A percentile compares a stretch with the other conserved stretches of the same genome.
phyloP scores from a whole-genome alignment of 2,329 filamentous ascomycete species.

The Penicillium thymicola region DNA sequence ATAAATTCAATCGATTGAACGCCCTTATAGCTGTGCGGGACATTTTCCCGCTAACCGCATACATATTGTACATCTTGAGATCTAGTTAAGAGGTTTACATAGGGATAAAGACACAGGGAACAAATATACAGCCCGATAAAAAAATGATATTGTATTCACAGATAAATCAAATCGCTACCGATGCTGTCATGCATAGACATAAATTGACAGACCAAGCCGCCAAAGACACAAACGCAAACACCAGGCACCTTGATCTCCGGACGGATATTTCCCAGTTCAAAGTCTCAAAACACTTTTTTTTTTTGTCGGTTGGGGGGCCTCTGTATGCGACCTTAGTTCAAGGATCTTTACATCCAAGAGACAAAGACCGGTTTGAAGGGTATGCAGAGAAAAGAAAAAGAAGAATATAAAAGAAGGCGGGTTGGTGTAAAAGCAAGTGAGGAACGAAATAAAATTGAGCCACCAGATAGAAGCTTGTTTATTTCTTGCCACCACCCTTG shows the following conservation, averaged over 20 bases:
- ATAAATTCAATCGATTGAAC: neutral
- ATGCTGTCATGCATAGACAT: conserved; percentile 26
- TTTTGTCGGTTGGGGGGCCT: conserved; percentile 18
- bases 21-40: neutral
- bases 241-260: conserved; percentile 27
- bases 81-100: neutral
- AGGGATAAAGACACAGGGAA: neutral
- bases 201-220: conserved; percentile 23
- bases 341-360: neutral
- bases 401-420: neutral
- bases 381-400: conserved; percentile 7
- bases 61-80: neutral
- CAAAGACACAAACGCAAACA: conserved; percentile 25
- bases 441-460: neutral
- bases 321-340: neutral
- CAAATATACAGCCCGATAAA: conserved; percentile 11
- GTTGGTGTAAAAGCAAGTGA: neutral
- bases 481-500: conserved; percentile 49
- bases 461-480: conserved; percentile 8
- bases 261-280: conserved; percentile 30
- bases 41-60: neutral
- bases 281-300: conserved; percentile 25
- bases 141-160: conserved; percentile 28
- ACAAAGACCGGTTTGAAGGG: conserved; percentile 6
- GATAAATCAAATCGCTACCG: conserved; percentile 28